Conservation (phyloP, 805 yeast genomes). For the Ogataea pignaliae region DNA sequence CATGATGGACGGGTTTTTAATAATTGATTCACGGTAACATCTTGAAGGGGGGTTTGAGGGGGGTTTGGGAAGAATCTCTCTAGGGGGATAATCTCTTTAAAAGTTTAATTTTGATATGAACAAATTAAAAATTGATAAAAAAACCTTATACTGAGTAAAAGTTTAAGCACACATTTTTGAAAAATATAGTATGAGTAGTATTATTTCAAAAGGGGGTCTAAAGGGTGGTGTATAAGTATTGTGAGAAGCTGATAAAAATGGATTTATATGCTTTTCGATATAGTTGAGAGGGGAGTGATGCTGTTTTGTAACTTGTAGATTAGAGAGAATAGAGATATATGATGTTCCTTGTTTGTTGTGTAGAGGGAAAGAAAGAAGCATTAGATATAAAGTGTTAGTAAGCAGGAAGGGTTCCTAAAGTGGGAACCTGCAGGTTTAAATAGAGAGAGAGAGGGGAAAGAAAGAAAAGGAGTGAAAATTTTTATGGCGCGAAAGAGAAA, state of each 20-base stretch:
- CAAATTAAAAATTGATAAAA: conserved; percentile 13
- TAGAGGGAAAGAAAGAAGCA: too few species aligned
- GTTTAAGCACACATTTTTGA: conserved; percentile 23
- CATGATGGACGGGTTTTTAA: conserved; percentile 23
- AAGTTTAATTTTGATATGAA: conserved; percentile 13
- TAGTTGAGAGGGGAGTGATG: too few species aligned
- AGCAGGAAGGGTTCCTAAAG: too few species aligned
- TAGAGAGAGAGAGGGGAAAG: too few species aligned
- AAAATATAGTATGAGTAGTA: conserved; percentile 2
- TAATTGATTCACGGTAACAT: conserved; percentile 21
- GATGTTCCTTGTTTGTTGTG: too few species aligned
- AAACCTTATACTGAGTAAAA: conserved; percentile 13
- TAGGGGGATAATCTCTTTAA: conserved; percentile 6
- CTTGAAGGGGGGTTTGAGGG: conserved; percentile 9
- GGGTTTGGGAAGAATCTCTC: conserved; percentile 9
- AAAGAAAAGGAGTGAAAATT: too few species aligned
- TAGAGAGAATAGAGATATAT: too few species aligned
- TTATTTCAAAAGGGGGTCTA: not conserved
- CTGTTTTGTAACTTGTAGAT: too few species aligned
- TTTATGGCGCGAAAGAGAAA: not conserved
- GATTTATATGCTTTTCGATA: too few species aligned
- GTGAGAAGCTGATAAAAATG: not conserved
- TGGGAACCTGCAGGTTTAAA: too few species aligned
- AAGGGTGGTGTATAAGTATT: not conserved
- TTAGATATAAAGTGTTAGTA: too few species aligned